Evolutionary conservation across 148 eudicot species (phyloP).

Genomic region (Arctostaphylos glauca): DNA sequence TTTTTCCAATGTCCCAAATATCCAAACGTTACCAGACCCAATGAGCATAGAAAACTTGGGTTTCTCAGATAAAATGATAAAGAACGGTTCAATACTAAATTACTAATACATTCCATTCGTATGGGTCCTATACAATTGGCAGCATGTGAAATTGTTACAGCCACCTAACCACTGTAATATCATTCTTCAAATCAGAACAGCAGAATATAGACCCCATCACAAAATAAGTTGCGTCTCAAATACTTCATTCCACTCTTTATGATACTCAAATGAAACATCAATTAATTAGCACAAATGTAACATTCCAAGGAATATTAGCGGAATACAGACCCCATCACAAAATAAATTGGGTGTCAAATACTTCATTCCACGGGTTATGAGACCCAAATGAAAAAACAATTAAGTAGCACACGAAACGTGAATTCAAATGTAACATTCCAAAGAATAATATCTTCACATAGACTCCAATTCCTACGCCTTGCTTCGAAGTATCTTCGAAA

Average conservation of each 20-base stretch:
- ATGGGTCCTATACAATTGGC: neutral
- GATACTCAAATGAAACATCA: no score
- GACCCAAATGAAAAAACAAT: no score
- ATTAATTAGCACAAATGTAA: no score
- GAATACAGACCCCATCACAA: neutral
- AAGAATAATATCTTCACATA: neutral
- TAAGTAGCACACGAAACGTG: neutral
- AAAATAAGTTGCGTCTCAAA: neutral
- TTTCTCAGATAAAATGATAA: neutral
- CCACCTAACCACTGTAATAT: neutral
- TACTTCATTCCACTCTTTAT: neutral
- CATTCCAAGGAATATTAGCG: neutral
- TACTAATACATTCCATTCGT: no score
- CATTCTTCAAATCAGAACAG: neutral
- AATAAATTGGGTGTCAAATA: neutral
- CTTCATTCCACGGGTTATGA: neutral
- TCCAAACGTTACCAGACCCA: no score
- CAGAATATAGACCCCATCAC: neutral
- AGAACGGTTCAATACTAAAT: neutral
- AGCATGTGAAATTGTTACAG: neutral
- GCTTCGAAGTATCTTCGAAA: neutral
- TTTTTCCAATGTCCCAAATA: neutral
- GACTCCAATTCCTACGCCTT: neutral
- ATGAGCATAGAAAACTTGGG: neutral
- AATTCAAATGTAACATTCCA: neutral